A percentile compares a stretch with the other conserved stretches of the same genome.
phyloP scores from a whole-genome alignment of 306 rosid genomes.

The Ziziphus jujuba region DNA sequence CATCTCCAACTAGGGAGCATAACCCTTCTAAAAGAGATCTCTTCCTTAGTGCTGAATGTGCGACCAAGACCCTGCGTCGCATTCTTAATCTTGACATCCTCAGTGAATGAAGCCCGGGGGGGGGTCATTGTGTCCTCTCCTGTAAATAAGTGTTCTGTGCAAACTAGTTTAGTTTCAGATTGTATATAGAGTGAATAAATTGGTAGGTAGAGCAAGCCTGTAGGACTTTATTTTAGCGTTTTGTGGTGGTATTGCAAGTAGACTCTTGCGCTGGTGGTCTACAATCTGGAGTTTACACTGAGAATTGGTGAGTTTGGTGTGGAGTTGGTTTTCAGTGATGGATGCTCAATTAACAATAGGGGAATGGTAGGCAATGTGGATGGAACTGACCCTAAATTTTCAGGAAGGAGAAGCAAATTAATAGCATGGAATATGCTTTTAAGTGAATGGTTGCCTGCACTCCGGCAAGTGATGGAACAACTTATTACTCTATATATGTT shows the following conservation, averaged over 20 bases:
- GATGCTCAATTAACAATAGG: slow-evolving; percentile 5
- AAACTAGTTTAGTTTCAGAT: slow-evolving; percentile 35
- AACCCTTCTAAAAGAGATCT: slow-evolving; percentile 36
- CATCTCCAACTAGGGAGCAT: slow-evolving; percentile 52
- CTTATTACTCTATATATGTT: slow-evolving; percentile 23
- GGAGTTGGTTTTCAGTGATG: slow-evolving; percentile 22
- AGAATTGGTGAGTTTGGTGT: slow-evolving; percentile 25
- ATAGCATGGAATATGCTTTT: slow-evolving; percentile 15
- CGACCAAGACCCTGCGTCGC: slow-evolving; percentile 65
- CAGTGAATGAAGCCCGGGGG: slow-evolving; percentile 40
- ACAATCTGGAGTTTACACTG: slow-evolving; percentile 28
- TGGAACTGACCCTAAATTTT: slow-evolving; percentile 24
- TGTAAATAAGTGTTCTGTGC: slow-evolving; percentile 45
- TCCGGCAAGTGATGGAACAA: slow-evolving; percentile 30
- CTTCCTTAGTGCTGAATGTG: slow-evolving; percentile 51
- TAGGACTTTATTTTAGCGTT: slow-evolving; percentile 40
- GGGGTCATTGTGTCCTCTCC: slow-evolving; percentile 38
- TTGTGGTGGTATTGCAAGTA: slow-evolving; percentile 28
- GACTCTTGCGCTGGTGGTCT: slow-evolving; percentile 37
- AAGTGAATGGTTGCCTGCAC: slow-evolving; percentile 20
- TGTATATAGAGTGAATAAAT: slow-evolving; percentile 53
- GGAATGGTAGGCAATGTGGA: slow-evolving; percentile 18
- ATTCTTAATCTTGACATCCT: slow-evolving; percentile 66
- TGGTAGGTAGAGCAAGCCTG: slow-evolving; percentile 27
- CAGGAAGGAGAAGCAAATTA: slow-evolving; percentile 31